Evolutionary conservation across 2,329 filamentous ascomycete species (phyloP), one percentile per base, ranked within the genome.

Genomic region (Exophiala calicioides): DNA sequence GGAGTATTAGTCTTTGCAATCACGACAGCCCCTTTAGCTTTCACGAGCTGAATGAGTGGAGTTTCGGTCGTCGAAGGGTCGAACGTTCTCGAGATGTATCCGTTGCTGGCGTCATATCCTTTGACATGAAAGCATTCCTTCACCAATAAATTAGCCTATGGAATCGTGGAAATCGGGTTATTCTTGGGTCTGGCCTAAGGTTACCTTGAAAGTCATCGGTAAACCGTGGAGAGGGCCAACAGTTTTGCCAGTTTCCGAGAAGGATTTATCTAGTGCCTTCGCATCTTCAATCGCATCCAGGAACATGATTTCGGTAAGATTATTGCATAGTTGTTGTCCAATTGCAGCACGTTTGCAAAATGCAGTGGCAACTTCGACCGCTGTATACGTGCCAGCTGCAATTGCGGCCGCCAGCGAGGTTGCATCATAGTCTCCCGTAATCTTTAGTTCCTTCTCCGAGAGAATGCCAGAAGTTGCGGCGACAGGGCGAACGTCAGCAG

Each of bases 1-100:
- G 84, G 83, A 2, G 86, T 70, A 57, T 85, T 86, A 1, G 84
- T 87, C 65, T 87, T 87, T 55, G 78, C 75, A 56, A 86, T 84
- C 12, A 84, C 65, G 0, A 88, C 72, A 1, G 83, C 83, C 1
- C 85, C 85, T 0, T 80, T 70, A 15, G 72, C 69, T 21, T 78
- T 66, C 5, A 87, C 64, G 1, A 84, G 67, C 7, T 78, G 71
- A 0, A 85, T 77, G 4, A 85, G 67, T 0, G 75, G 72, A 0
- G 79, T 74, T 60, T 84, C 77, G 52, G 72, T 64, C 20, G 65
- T 63, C n/a, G 76, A 80, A 0, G 84, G 80, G 31, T 82, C 71
- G 30, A 76, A 75, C 2, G 82, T 78, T 47, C 84, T 75, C 1
- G 77, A 76, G 0, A 77, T 76, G 53, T 88, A 74, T 2, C 80